Evolutionary conservation across 1,284 basidiomycete species (phyloP).

Genomic region (Sporisorium exsertum): DNA sequence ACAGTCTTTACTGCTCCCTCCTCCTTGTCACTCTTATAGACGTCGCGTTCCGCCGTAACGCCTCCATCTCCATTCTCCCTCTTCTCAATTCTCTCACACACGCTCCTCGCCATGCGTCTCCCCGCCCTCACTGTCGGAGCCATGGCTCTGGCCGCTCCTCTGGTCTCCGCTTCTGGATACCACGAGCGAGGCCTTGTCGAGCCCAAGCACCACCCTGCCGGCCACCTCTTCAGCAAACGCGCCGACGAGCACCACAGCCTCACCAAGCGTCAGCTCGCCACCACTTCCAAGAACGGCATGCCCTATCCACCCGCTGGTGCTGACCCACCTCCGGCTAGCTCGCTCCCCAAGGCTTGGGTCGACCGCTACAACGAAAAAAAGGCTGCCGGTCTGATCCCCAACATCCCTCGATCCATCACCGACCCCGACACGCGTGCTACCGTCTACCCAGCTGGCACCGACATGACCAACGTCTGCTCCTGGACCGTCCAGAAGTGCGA

Average conservation of each 20-base stretch:
- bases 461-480: conserved; percentile 57
- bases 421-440: conserved; percentile 44
- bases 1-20: conserved; percentile 40
- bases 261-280: conserved; percentile 46
- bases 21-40: conserved; percentile 12
- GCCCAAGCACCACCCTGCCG: conserved; percentile 42
- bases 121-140: conserved; percentile 38
- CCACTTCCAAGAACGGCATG: conserved; percentile 54
- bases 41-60: neutral
- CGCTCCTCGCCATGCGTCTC: conserved; percentile 37
- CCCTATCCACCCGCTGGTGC: conserved; percentile 55
- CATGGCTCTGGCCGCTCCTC: conserved; percentile 44
- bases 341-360: conserved; percentile 73
- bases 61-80: neutral
- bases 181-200: conserved; percentile 44
- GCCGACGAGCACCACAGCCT: conserved; percentile 36
- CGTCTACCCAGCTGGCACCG: conserved; percentile 53
- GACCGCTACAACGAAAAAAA: conserved; percentile 76
- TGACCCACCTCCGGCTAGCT: conserved; percentile 46
- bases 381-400: conserved; percentile 79
- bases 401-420: conserved; percentile 74
- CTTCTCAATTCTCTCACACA: conserved; percentile 1
- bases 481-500: conserved; percentile 62
- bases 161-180: conserved; percentile 28
- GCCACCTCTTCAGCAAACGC: conserved; percentile 48